These are phyloP conservation scores for Fusarium goolgardi DNA, from an alignment of 2,329 filamentous ascomycete species.

Conservation along the genomic window DNA sequence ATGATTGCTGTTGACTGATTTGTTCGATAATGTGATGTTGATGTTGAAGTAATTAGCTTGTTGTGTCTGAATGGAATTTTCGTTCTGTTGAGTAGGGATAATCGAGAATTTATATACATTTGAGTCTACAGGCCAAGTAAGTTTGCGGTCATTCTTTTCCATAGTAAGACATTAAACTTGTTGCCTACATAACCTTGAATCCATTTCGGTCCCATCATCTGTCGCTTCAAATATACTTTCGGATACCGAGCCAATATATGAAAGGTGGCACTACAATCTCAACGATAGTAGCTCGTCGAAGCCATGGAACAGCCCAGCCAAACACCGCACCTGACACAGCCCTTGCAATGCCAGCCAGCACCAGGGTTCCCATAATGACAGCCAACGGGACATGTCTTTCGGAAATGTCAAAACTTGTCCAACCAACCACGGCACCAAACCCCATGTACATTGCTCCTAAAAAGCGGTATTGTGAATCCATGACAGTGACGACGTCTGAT, in stretches of 20 bases:
- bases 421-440: background rate
- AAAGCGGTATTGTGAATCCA: constrained; percentile 5
- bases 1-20: background rate
- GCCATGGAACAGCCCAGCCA: background rate
- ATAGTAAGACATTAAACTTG: no score
- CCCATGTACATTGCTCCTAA: background rate
- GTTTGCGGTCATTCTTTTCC: no score
- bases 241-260: background rate
- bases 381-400: background rate
- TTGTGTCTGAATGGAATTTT: background rate
- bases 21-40: background rate
- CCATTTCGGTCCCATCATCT: background rate
- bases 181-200: background rate
- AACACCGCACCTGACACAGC: background rate
- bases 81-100: background rate
- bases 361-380: background rate
- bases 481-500: background rate
- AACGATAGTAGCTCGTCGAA: background rate
- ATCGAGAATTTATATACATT: background rate
- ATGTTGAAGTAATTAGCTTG: background rate
- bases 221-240: background rate
- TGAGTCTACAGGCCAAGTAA: background rate
- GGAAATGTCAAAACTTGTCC: background rate
- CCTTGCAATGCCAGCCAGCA: background rate
- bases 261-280: background rate